Base-by-base conservation (phyloP, 1,284 basidiomycete species). In the Moesziomyces aphidis region DNA sequence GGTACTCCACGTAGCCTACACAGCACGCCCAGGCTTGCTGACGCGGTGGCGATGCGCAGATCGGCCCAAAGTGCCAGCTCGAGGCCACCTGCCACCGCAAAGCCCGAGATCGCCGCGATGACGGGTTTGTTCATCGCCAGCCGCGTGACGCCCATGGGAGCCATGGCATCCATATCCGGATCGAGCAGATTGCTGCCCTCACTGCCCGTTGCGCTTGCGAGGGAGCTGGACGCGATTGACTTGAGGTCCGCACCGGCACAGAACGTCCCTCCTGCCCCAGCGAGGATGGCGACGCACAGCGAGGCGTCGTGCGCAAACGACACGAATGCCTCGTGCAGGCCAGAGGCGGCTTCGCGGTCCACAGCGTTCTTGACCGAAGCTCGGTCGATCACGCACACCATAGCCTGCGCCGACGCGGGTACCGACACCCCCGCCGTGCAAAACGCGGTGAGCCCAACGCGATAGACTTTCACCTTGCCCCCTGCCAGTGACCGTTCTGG, bases 231-330 rank as follows among this genome's bases (percentile, higher is more conserved):
- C 5, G 34, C 22, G 50, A 70, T 65, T 5, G 62, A 56, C 34
- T 70, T 69, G 39, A 74, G 53, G 23, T 74, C 72, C 4, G 72
- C 72, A 11, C 72, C 72, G 1, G 72, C 72, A 28, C 72, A 74
- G 22, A 74, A 74, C 0, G 61, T 69, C 5, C 50, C 52, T 8
- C 49, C 51, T 2, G 54, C 39, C 0, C 72, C 72, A 2, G 72
- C 62, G 26, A 74, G 62, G 23, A 74, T 66, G 3, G 49, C 72
- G 2, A 70, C 62, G 3, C 57, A 43, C 8, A 74, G 53, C 3
- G 39, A 23, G 0, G 58, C 21, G 17, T 74, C 66, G 53, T 64
- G 26, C 9, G 58, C 72, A 21, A 70, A 74, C 2, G 22, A 26
- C 1, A 58, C 49, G 10, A 74, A 74, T 0, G 66, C 59, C 5